Conservation (phyloP, 441 rosid species). For the Francoa sonchifolia region DNA sequence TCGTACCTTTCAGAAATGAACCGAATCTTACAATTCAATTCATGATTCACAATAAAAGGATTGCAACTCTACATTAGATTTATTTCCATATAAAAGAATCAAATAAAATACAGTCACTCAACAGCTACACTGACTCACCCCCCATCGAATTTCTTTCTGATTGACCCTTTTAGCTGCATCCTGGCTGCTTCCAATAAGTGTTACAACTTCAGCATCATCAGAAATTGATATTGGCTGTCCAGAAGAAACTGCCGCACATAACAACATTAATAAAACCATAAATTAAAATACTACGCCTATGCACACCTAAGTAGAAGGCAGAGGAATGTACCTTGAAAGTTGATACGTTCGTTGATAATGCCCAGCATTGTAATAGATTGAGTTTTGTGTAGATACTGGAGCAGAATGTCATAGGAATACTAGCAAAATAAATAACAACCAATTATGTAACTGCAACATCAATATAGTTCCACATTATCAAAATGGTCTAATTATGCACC, state of each 20-base stretch:
- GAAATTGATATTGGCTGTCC: slow-evolving; percentile 79
- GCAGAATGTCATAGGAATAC: slow-evolving; percentile 88
- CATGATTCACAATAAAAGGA: too few species aligned
- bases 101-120: background rate
- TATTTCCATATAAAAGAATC: too few species aligned
- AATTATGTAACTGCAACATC: background rate
- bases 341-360: slow-evolving; percentile 78
- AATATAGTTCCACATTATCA: background rate
- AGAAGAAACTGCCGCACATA: slow-evolving; percentile 57
- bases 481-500: too few species aligned
- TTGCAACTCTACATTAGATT: too few species aligned
- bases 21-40: too few species aligned
- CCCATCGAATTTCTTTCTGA: slow-evolving; percentile 93
- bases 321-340: slow-evolving; percentile 79
- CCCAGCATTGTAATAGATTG: slow-evolving; percentile 82
- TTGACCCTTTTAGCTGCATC: slow-evolving; percentile 65
- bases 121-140: slow-evolving; percentile 40
- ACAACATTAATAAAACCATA: background rate
- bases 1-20: too few species aligned
- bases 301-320: too few species aligned
- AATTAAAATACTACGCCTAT: too few species aligned
- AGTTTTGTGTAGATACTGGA: slow-evolving; percentile 77
- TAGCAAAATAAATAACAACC: slow-evolving; percentile 22
- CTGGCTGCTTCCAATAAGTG: slow-evolving; percentile 61
- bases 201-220: slow-evolving; percentile 77